phyloP scores from a whole-genome alignment of 2,329 filamentous ascomycete genomes.

The Clonostachys sp. region DNA sequence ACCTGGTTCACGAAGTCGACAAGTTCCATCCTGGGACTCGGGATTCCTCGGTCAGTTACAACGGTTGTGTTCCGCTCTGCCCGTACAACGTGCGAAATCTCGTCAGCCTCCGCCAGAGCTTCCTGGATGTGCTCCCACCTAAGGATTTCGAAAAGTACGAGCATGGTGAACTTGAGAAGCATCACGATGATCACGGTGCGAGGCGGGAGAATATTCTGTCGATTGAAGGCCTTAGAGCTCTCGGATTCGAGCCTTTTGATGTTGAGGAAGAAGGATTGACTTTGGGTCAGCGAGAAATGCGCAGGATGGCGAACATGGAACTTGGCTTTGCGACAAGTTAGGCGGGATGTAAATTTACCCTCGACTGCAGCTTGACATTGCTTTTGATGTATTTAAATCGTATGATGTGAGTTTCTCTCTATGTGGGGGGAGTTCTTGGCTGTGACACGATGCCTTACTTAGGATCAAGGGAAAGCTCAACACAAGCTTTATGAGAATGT shows the following conservation, averaged over 20 bases:
- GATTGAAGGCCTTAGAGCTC: conserved; percentile 29
- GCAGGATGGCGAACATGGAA: conserved; percentile 35
- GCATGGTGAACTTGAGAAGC: conserved; percentile 60
- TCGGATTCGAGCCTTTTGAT: conserved; percentile 37
- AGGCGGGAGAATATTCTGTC: conserved; percentile 30
- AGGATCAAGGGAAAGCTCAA: no score
- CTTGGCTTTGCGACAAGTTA: conserved; percentile 26
- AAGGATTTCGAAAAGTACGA: conserved; percentile 63
- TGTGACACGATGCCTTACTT: no score
- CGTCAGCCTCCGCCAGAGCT: conserved; percentile 28
- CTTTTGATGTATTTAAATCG: no score
- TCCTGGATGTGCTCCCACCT: background rate
- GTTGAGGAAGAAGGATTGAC: conserved; percentile 12
- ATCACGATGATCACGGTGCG: conserved; percentile 69
- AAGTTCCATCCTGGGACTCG: conserved; percentile 63
- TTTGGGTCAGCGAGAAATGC: conserved; percentile 26
- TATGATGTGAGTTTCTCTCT: no score
- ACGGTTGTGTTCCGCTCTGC: conserved; percentile 60
- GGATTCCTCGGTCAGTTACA: conserved; percentile 85
- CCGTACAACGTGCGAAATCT: conserved; percentile 75
- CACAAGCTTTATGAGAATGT: no score
- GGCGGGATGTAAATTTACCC: no score
- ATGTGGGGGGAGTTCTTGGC: no score
- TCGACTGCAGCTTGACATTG: no score
- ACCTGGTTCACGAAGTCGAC: conserved; percentile 80